A percentile compares a stretch with the other conserved stretches of the same genome.
Evolutionary conservation across 2,329 filamentous ascomycete species (phyloP).

Genomic region (Penicillium griseofulvum): DNA sequence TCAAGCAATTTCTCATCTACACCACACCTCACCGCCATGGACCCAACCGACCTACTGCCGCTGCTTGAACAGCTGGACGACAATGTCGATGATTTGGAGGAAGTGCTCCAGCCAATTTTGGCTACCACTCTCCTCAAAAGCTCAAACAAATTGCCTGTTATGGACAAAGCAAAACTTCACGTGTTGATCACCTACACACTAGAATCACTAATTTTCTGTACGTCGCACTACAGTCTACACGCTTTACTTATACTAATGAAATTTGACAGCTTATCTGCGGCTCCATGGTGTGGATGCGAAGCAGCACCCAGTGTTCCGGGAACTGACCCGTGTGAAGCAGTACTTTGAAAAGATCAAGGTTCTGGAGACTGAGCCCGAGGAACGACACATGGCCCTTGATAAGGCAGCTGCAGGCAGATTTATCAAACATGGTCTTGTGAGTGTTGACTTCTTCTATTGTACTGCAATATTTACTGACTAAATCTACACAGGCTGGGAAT

Average conservation of each 20-base stretch:
- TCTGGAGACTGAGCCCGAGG: slow-evolving; percentile 62
- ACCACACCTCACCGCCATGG: slow-evolving; percentile 44
- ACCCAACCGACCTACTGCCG: slow-evolving; percentile 59
- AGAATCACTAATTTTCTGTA: slow-evolving; percentile 85
- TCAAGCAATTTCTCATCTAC: slow-evolving; percentile 11
- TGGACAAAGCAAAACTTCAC: slow-evolving; percentile 93
- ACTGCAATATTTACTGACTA: not conserved
- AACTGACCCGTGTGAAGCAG: slow-evolving; percentile 81
- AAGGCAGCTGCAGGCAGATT: slow-evolving; percentile 77
- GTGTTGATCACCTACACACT: slow-evolving; percentile 85
- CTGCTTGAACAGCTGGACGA: slow-evolving; percentile 72
- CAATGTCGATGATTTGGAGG: slow-evolving; percentile 76
- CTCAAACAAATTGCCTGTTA: slow-evolving; percentile 76
- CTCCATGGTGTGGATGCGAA: slow-evolving; percentile 79
- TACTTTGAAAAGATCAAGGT: slow-evolving; percentile 91
- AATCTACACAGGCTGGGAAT: slow-evolving; percentile 43
- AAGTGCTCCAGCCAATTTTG: slow-evolving; percentile 71
- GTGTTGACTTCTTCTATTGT: slow-evolving; percentile 21
- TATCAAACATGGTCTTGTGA: slow-evolving; percentile 74
- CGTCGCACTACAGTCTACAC: slow-evolving; percentile 25
- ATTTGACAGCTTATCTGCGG: slow-evolving; percentile 64
- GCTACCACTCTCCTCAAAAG: slow-evolving; percentile 62
- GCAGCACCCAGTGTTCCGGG: slow-evolving; percentile 77
- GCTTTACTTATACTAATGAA: slow-evolving; percentile 1
- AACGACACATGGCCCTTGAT: slow-evolving; percentile 62